These are phyloP conservation scores for Esteya vermicola DNA, from an alignment of 2,329 filamentous ascomycete genomes.

Conservation along the genomic window DNA sequence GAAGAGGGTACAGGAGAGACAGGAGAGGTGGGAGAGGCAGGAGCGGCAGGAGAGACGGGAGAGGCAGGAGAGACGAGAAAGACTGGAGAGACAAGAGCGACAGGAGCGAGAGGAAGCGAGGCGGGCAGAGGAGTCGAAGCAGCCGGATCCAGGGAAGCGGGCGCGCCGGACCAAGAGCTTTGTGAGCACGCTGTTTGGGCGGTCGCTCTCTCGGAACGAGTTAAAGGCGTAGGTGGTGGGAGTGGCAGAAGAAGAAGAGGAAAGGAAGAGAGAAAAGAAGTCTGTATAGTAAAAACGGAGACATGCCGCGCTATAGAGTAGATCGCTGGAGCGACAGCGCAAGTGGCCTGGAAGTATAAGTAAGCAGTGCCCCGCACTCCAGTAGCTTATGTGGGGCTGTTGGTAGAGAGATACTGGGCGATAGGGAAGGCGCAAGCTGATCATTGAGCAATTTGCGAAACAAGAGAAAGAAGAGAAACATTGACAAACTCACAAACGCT, in stretches of 20 bases:
- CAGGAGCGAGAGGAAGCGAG: slow-evolving; percentile 5
- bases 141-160: background rate
- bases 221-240: too few relatives aligned
- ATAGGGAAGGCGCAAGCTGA: too few relatives aligned
- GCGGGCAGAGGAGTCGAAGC: background rate
- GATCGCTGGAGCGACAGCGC: too few relatives aligned
- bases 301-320: too few relatives aligned
- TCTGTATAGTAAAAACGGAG: too few relatives aligned
- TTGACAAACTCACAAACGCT: too few relatives aligned
- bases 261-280: too few relatives aligned
- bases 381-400: slow-evolving; percentile 2
- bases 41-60: slow-evolving; percentile 3
- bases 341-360: too few relatives aligned
- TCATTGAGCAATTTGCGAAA: too few relatives aligned
- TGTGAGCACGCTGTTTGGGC: slow-evolving; percentile 27
- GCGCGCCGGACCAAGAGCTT: slow-evolving; percentile 28
- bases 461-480: too few relatives aligned
- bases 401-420: background rate
- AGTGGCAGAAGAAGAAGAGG: too few relatives aligned
- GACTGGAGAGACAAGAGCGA: too few relatives aligned
- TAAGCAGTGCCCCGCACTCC: background rate
- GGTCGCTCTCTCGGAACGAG: slow-evolving; percentile 12
- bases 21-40: background rate
- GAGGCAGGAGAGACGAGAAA: slow-evolving; percentile 3
- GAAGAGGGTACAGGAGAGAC: background rate